phyloP scores from a whole-genome alignment of 2,329 filamentous ascomycete species.

The Trichoderma hamatum region DNA sequence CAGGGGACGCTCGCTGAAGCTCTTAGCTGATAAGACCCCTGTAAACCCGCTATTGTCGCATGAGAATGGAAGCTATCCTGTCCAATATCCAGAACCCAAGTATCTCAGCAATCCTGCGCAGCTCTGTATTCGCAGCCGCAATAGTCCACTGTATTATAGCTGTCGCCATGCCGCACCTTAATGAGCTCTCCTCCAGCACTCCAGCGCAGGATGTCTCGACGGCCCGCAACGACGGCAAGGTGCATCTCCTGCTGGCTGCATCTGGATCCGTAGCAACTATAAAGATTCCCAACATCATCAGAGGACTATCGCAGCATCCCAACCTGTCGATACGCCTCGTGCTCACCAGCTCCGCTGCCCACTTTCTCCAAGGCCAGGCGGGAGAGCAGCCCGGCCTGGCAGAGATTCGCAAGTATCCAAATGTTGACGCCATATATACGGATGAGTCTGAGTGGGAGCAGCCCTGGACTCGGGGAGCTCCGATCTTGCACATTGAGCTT shows the following conservation, averaged over 20 bases:
- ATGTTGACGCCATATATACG: slow-evolving; percentile 78
- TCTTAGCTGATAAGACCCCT: not conserved
- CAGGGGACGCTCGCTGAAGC: not conserved
- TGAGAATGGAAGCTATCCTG: not conserved
- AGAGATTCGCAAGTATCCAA: slow-evolving; percentile 61
- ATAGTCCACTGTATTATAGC: not conserved
- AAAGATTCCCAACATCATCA: slow-evolving; percentile 71
- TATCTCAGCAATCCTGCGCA: not conserved
- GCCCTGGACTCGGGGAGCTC: slow-evolving; percentile 76
- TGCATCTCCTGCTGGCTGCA: slow-evolving; percentile 48
- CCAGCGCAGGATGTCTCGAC: slow-evolving; percentile 40
- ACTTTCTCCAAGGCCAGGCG: slow-evolving; percentile 77
- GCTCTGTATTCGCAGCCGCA: not conserved
- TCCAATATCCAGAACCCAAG: too few species aligned
- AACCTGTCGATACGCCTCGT: slow-evolving; percentile 82
- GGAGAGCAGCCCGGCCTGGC: slow-evolving; percentile 73
- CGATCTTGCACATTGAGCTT: slow-evolving; percentile 89
- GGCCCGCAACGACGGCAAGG: slow-evolving; percentile 44
- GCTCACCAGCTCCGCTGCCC: slow-evolving; percentile 71
- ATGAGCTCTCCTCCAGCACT: slow-evolving; percentile 23
- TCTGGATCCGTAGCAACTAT: slow-evolving; percentile 77
- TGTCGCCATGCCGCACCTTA: not conserved
- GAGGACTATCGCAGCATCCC: slow-evolving; percentile 54
- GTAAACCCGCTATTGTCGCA: not conserved
- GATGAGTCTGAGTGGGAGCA: slow-evolving; percentile 84